Evolutionary conservation across 129 eudicot species (phyloP), one percentile per base, ranked within the genome.

Genomic region (Escallonia herrerae): DNA sequence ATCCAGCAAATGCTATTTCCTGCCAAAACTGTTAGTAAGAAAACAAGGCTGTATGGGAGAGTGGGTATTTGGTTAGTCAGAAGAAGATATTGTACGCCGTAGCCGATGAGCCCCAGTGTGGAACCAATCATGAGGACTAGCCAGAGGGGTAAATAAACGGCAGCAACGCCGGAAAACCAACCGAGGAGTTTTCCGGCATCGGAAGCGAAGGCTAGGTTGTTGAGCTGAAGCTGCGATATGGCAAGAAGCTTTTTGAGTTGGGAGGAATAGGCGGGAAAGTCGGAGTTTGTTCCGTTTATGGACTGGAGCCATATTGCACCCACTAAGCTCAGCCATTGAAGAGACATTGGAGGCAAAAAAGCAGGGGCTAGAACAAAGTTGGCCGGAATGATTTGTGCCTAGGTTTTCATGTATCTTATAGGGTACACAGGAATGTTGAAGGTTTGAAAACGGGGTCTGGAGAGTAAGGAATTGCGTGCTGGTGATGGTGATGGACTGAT

Each of bases 1-100:
- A 93, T 85, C 98, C 98, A 93, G 60, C 91, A 93, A 5, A 88
- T 86, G 71, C 95, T 86, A 64, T 88, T 88, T 49, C 98, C 96
- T 6, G 91, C 91, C 42, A 88, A 59, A 72, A 80, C 79, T 22
- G 91, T 85, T 56, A 85, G 90, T 1, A 82, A 4, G 58, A 93
- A 85, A 10, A 93, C 73, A 47, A 79, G 66, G 64, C 65, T 42
- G 48, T 88, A 93, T 0, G 96, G 79, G 39, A 88, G 69, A 38
- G 82, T 48, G 13, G 77, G 22, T 7, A 64, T 66, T 7, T 75
- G 69, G 45, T 81, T 78, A 9, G 84, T 56, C 47, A 83, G 22
- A n/a, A 85, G 73, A 33, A 93, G 82, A 78, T 70, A 91, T 37
- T 91, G 96, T 9, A 83, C 62, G 13, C 96, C 96, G 15, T 93